Conservation (phyloP, 257 asterid species). For the Gardenia jasminoides region DNA sequence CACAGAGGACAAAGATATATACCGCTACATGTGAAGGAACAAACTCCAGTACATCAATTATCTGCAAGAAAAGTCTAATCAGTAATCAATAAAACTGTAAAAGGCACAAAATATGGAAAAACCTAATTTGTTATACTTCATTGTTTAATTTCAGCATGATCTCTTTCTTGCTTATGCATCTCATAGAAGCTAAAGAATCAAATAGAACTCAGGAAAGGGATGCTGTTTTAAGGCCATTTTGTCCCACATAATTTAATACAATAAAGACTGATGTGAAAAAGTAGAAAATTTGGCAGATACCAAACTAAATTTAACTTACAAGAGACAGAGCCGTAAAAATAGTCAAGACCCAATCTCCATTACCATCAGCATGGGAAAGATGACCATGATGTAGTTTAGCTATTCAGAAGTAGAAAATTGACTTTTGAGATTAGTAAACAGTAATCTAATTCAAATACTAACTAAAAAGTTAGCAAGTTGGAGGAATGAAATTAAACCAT, state of each 20-base stretch:
- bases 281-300: conserved; percentile 11
- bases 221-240: background rate
- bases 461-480: background rate
- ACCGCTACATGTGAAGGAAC: conserved; percentile 95
- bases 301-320: conserved; percentile 44
- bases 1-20: conserved; percentile 28
- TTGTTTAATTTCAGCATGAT: background rate
- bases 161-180: background rate
- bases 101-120: background rate
- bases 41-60: conserved; percentile 90
- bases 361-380: conserved; percentile 90
- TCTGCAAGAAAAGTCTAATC: conserved; percentile 53
- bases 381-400: conserved; percentile 95
- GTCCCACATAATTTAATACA: background rate
- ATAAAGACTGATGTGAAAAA: background rate
- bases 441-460: background rate
- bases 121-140: background rate
- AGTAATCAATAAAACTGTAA: background rate
- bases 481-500: background rate
- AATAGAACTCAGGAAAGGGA: too few relatives aligned
- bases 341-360: conserved; percentile 98
- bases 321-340: conserved; percentile 87
- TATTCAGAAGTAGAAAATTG: conserved; percentile 25
- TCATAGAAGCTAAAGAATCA: background rate
- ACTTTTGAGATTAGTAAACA: background rate